These are phyloP conservation scores for Trichophyton verrucosum DNA, from an alignment of 2,329 filamentous ascomycete species.

Conservation along the genomic window DNA sequence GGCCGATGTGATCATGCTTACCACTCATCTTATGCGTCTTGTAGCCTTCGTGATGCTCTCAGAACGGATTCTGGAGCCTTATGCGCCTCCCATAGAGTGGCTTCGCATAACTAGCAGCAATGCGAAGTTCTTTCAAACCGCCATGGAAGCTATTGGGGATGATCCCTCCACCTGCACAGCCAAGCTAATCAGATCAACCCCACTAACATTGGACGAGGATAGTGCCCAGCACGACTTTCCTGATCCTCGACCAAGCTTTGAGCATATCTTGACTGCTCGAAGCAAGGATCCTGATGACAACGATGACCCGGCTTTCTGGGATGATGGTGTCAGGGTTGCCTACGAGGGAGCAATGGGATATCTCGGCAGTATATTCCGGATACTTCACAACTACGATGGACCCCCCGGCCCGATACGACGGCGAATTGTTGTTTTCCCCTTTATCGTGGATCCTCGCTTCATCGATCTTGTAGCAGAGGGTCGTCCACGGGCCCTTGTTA, in stretches of 20 bases:
- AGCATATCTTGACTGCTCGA: not conserved
- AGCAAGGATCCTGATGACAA: not conserved
- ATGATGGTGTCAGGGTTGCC: not conserved
- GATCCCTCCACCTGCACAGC: not conserved
- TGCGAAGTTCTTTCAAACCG: not conserved
- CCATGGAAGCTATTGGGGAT: not conserved
- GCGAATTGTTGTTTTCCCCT: slow-evolving; percentile 1
- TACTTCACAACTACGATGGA: not conserved
- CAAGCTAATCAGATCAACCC: not conserved
- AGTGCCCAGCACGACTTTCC: not conserved
- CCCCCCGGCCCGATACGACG: not conserved
- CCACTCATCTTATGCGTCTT: slow-evolving; percentile 1
- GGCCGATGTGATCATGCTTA: not conserved
- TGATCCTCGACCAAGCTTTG: not conserved
- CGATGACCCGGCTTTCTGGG: not conserved
- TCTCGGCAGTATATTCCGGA: not conserved
- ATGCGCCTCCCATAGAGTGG: slow-evolving; percentile 1
- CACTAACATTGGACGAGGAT: not conserved
- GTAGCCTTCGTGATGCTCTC: slow-evolving; percentile 1
- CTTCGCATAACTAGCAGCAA: not conserved
- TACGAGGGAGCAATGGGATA: not conserved
- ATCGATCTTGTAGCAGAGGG: not conserved
- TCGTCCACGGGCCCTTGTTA: not conserved
- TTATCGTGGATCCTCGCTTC: not conserved
- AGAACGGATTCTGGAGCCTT: not conserved